Conservation (phyloP, 202 grass and related monocot species). For the Hordeum pubiflorum region DNA sequence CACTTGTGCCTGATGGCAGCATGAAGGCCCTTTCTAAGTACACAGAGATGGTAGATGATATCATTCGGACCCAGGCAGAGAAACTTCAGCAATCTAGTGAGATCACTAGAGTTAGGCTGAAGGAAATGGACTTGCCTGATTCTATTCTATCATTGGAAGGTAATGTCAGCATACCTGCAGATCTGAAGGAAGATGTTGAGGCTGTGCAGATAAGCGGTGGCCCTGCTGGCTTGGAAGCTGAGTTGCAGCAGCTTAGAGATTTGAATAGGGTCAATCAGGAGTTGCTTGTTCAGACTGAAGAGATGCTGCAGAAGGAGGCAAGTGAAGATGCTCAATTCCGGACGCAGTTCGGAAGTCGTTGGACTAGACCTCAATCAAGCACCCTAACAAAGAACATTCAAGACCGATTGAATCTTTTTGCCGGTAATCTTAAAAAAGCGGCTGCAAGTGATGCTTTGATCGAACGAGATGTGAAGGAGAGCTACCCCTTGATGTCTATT, state of each 20-base stretch:
- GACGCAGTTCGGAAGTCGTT: constrained; percentile 80
- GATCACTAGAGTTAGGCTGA: constrained; percentile 80
- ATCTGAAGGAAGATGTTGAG: constrained; percentile 90
- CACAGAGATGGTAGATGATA: constrained; percentile 89
- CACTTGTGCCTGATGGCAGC: constrained; percentile 83
- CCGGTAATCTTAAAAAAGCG: constrained; percentile 89
- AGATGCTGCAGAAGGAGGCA: constrained; percentile 87
- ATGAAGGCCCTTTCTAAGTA: constrained; percentile 98
- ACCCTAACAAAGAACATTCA: constrained; percentile 87
- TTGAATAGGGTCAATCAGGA: constrained; percentile 92
- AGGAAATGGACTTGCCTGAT: constrained; percentile 99
- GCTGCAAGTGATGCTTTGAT: constrained; percentile 70
- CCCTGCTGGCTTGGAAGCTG: constrained; percentile 65
- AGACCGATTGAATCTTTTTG: constrained; percentile 82
- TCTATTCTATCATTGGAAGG: constrained; percentile 92
- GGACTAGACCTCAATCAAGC: constrained; percentile 88
- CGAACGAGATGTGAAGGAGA: constrained; percentile 68
- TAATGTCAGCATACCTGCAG: constrained; percentile 67
- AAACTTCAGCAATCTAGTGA: constrained; percentile 97
- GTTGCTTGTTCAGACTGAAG: constrained; percentile 77
- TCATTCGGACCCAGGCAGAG: constrained; percentile 82
- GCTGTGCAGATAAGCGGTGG: constrained; percentile 93
- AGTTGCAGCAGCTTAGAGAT: constrained; percentile 91
- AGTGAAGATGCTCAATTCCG: constrained; percentile 86
- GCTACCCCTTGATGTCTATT: constrained; percentile 73